Evolutionary conservation across 2,329 filamentous ascomycete genomes (phyloP).

Genomic region (Xenoacremonium recifei): DNA sequence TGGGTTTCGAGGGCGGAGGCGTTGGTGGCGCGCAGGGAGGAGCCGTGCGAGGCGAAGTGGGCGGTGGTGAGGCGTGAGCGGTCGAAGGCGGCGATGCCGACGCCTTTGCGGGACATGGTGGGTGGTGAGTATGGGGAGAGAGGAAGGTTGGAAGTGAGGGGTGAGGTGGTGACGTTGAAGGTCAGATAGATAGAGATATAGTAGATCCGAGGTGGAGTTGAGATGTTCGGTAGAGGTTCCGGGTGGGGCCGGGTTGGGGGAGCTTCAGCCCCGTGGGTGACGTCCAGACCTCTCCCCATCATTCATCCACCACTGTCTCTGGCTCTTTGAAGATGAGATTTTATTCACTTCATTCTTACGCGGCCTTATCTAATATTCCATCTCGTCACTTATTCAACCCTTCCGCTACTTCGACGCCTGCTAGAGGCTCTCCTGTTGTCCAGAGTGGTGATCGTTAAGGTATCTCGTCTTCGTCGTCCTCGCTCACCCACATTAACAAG

Average conservation of each 20-base stretch:
- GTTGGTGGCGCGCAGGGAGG: slow-evolving; percentile 79
- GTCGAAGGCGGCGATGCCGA: slow-evolving; percentile 88
- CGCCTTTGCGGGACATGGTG: slow-evolving; percentile 72
- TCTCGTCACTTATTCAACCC: too few species aligned
- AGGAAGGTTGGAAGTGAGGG: neutral
- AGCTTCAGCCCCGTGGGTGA: slow-evolving; percentile 9
- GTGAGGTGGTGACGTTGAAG: neutral
- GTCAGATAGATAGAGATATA: slow-evolving; percentile 1
- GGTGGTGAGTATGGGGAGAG: slow-evolving; percentile 1
- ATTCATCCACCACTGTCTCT: too few species aligned
- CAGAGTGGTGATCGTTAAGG: too few species aligned
- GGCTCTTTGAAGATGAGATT: too few species aligned
- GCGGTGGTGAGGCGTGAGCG: slow-evolving; percentile 80
- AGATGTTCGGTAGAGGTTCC: slow-evolving; percentile 4
- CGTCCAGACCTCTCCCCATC: too few species aligned
- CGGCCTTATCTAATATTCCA: too few species aligned
- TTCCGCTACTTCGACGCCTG: too few species aligned
- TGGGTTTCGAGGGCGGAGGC: slow-evolving; percentile 86
- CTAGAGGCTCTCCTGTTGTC: too few species aligned
- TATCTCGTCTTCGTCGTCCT: too few species aligned
- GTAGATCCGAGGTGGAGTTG: slow-evolving; percentile 3
- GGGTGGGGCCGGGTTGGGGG: slow-evolving; percentile 12
- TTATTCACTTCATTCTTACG: too few species aligned
- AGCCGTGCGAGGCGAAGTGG: slow-evolving; percentile 89
- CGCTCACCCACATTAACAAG: too few species aligned